Evolutionary conservation across 192 early-diverging fungal genomes (phyloP), one percentile per base, ranked within the genome.

Genomic region (Bifiguratus adelaidae): DNA sequence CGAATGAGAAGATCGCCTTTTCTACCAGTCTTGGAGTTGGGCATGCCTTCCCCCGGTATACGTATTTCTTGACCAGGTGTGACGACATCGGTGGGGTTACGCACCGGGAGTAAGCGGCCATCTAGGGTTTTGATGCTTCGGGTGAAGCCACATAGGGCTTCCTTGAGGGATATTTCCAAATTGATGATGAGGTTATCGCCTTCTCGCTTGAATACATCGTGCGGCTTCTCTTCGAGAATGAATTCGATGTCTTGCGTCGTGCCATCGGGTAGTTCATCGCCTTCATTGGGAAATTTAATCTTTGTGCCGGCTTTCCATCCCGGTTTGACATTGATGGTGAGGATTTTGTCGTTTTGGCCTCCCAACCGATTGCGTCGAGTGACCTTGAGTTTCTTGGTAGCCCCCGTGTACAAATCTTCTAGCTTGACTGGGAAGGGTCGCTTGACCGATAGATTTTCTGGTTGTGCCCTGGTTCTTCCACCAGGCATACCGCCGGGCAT

Each of bases 301-400:
- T 97, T 99, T 48, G 95, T 93, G 13, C 95, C 95, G 11, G 90
- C 88, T 68, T 99, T 97, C 92, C 94, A 92, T 2, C 95, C 95
- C 8, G 91, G 81, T 59, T 88, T 92, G 65, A 99, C 63, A 44
- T 86, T 65, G 36, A 99, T 70, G 41, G 71, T 73, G 7, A 99
- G 67, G 11, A 93, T 69, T 68, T 97, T 93, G 48, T 95, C 91
- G 0, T 73, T 45, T 7, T 73, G 67, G 3, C 63, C 33, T 13
- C 47, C 43, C 44, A 68, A 52, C 15, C 41, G 38, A 20, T 46
- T 37, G 38, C 78, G 80, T 33, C 88, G 78, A 12, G 80, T 91
- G 30, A 99, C 85, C 65, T 99, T 99, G 48, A 97, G 83, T 47
- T 82, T 77, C 63, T 96, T 99, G 32, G 86, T 85, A 12, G 72